Percentiles rank a stretch among this genome's conserved stretches.
Evolutionary conservation across 1,139 yeast genomes (phyloP).

Genomic region (Kodamaea sp.): DNA sequence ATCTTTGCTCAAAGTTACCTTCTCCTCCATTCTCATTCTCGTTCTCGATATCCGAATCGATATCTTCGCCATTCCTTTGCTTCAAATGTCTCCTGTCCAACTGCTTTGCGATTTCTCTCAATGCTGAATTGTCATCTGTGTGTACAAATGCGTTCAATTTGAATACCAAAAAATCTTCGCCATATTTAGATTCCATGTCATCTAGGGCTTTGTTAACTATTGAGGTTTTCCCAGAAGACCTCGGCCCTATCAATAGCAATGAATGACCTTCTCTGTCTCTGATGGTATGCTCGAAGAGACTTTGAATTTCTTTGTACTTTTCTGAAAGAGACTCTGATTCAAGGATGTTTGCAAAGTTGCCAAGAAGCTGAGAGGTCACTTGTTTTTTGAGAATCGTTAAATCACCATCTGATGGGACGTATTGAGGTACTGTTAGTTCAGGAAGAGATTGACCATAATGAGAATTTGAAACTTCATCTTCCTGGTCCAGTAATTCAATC

Average conservation of each 20-base stretch:
- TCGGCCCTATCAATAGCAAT: conserved; percentile 75
- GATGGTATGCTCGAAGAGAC: conserved; percentile 65
- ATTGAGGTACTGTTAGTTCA: too few relatives aligned
- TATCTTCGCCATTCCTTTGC: conserved; percentile 16
- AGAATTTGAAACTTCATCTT: too few relatives aligned
- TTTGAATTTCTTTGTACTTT: conserved; percentile 51
- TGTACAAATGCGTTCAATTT: conserved; percentile 72
- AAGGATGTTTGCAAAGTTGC: conserved; percentile 18
- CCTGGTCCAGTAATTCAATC: background rate
- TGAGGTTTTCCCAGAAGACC: conserved; percentile 74
- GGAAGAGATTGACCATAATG: too few relatives aligned
- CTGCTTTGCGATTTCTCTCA: conserved; percentile 84
- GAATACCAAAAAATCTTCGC: conserved; percentile 58
- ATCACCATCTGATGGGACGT: conserved; percentile 10
- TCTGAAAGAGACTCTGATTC: conserved; percentile 25
- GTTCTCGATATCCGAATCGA: conserved; percentile 34
- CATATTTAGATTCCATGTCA: conserved; percentile 39
- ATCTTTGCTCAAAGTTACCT: conserved; percentile 33
- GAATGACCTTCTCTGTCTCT: conserved; percentile 79
- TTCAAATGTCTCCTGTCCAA: conserved; percentile 51
- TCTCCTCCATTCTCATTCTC: conserved; percentile 33
- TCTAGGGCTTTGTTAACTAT: conserved; percentile 59
- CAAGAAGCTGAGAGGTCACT: conserved; percentile 24
- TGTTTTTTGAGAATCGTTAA: conserved; percentile 16
- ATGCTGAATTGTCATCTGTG: conserved; percentile 73